Evolutionary conservation across 2,329 filamentous ascomycete species (phyloP).

Genomic region (Celoporthe dispersa): DNA sequence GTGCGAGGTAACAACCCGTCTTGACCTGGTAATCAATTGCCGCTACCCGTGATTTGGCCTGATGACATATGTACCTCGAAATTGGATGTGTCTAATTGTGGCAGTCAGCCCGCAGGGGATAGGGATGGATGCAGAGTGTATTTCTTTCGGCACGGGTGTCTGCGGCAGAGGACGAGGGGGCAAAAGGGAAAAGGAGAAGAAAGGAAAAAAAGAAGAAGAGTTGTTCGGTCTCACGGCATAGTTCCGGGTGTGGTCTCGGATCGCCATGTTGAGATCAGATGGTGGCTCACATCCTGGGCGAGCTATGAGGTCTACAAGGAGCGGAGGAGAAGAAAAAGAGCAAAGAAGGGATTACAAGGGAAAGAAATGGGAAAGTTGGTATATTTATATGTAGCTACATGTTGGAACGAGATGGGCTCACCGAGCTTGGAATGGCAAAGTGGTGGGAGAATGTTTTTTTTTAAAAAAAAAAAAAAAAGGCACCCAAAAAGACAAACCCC

Average conservation of each 20-base stretch:
- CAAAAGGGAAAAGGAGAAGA: too few relatives aligned
- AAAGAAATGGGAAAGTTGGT: too few relatives aligned
- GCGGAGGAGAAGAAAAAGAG: neutral
- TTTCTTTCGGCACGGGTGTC: neutral
- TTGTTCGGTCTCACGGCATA: neutral
- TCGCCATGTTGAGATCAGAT: neutral
- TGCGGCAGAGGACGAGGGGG: neutral
- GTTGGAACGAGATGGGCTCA: too few relatives aligned
- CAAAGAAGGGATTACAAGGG: neutral
- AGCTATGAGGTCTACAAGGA: neutral
- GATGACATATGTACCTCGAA: neutral
- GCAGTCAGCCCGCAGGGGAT: neutral
- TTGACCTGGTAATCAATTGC: neutral
- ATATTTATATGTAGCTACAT: too few relatives aligned
- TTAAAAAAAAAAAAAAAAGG: too few relatives aligned
- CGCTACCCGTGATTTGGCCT: neutral
- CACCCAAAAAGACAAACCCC: too few relatives aligned
- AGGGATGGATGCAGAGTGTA: neutral
- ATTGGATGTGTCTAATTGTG: neutral
- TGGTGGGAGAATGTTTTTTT: too few relatives aligned
- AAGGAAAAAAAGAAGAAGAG: neutral
- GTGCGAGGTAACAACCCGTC: neutral
- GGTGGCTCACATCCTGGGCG: neutral
- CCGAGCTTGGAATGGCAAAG: too few relatives aligned
- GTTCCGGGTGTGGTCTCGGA: neutral